Conservation (phyloP, 768 basidiomycete species). For the Suillus subluteus region DNA sequence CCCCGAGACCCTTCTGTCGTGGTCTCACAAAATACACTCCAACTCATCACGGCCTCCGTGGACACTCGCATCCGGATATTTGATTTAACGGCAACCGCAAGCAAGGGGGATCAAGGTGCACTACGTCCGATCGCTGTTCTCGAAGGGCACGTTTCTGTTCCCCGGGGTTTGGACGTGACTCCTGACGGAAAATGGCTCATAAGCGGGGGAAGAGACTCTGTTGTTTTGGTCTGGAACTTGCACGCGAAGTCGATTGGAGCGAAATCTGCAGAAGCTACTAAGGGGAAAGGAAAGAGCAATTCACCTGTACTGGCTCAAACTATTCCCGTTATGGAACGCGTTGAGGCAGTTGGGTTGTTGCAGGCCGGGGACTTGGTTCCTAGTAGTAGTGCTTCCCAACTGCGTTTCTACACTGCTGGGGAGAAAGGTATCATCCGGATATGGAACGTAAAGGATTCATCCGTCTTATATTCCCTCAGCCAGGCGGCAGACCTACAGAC, state of each 20-base stretch:
- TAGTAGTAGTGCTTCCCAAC: conserved; percentile 30
- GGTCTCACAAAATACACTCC: conserved; percentile 58
- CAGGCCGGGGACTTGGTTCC: conserved; percentile 50
- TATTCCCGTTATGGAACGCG: conserved; percentile 79
- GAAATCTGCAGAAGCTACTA: conserved; percentile 23
- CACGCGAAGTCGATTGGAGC: conserved; percentile 20
- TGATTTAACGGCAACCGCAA: conserved; percentile 71
- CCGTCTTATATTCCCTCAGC: conserved; percentile 62
- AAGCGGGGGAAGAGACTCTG: conserved; percentile 91
- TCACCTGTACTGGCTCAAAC: conserved; percentile 74
- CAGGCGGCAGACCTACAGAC: conserved; percentile 36
- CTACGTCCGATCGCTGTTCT: conserved; percentile 78
- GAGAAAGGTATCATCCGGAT: conserved; percentile 85
- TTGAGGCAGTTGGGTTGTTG: conserved; percentile 84
- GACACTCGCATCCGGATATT: conserved; percentile 94
- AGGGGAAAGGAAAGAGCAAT: conserved; percentile 50
- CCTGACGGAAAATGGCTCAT: conserved; percentile 87
- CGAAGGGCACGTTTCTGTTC: conserved; percentile 95
- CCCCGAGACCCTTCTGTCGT: conserved; percentile 60
- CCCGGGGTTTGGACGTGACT: conserved; percentile 86
- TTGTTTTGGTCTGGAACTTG: conserved; percentile 92
- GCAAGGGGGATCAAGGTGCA: conserved; percentile 55
- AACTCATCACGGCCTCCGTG: conserved; percentile 87
- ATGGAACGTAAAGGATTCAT: conserved; percentile 78
- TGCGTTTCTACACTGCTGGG: conserved; percentile 88